phyloP scores from a whole-genome alignment of 148 eudicot genomes.

The Silene latifolia region DNA sequence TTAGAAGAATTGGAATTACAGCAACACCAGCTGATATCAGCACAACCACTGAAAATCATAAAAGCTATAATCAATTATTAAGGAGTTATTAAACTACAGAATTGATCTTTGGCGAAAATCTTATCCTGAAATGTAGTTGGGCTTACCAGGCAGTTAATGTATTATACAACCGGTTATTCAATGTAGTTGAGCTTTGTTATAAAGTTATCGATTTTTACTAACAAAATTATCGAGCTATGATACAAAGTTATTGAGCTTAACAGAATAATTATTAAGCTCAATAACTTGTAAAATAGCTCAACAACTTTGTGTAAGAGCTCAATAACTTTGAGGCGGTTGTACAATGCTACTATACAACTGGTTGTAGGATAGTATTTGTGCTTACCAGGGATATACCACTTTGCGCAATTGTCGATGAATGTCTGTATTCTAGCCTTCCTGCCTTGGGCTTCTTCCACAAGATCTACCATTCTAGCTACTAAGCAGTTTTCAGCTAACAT shows the following conservation, averaged over 20 bases:
- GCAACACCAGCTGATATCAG: constrained; percentile 37
- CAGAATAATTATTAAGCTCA: no score
- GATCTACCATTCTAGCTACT: constrained; percentile 43
- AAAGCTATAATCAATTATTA: not conserved
- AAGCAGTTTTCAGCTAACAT: constrained; percentile 32
- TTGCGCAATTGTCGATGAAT: constrained; percentile 37
- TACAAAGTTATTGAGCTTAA: no score
- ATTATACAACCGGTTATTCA: no score
- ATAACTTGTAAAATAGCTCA: no score
- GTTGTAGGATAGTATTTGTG: no score
- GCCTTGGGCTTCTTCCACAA: constrained; percentile 41
- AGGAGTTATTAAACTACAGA: not conserved
- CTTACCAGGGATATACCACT: constrained; percentile 41
- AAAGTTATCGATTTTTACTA: no score
- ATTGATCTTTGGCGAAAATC: not conserved
- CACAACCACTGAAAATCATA: constrained; percentile 32
- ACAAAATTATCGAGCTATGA: no score
- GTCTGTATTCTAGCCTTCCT: constrained; percentile 40
- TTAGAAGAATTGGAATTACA: constrained; percentile 26
- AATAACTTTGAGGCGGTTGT: no score
- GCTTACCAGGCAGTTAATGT: constrained; percentile 42
- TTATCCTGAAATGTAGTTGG: not conserved
- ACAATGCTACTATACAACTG: no score
- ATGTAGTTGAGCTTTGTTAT: no score
- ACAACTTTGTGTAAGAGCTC: no score